These are phyloP conservation scores for Solanum pennellii DNA, from an alignment of 257 asterid species.

Conservation along the genomic window DNA sequence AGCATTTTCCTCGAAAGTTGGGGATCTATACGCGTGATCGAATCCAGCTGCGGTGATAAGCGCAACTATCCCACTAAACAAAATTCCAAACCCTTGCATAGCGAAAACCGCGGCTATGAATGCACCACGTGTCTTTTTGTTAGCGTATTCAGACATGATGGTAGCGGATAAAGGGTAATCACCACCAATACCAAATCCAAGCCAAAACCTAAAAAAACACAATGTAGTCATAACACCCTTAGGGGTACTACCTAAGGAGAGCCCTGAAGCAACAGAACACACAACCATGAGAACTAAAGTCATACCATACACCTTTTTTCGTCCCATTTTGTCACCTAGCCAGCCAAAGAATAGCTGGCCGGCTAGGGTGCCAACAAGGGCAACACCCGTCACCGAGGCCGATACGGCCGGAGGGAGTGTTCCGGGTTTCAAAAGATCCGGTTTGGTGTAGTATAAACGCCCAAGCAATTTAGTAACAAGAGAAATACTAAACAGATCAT, in stretches of 20 bases:
- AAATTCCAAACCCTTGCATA: conserved; percentile 20
- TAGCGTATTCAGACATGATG: neutral
- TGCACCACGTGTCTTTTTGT: neutral
- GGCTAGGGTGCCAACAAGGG: conserved; percentile 17
- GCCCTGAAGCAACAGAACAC: conserved; percentile 12
- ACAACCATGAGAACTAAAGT: conserved; percentile 11
- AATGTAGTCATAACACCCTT: conserved; percentile 10
- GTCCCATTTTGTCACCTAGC: conserved; percentile 14
- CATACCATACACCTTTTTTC: conserved; percentile 15
- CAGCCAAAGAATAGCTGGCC: conserved; percentile 8
- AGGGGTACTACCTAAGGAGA: conserved; percentile 10
- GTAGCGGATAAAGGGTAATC: neutral
- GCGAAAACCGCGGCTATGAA: conserved; percentile 18
- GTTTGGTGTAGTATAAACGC: conserved; percentile 8
- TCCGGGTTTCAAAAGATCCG: conserved; percentile 7
- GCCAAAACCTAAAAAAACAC: conserved; percentile 20
- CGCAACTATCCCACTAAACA: conserved; percentile 5
- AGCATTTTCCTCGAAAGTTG: neutral
- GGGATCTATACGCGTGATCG: neutral
- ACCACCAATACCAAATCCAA: conserved; percentile 4
- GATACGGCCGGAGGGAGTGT: conserved; percentile 9
- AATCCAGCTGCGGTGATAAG: neutral
- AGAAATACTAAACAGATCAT: conserved; percentile 9
- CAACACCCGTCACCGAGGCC: conserved; percentile 9
- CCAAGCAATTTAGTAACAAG: conserved; percentile 15